Base-by-base conservation (phyloP, 1,284 basidiomycete species). In the Salmacisia buchloeana region DNA sequence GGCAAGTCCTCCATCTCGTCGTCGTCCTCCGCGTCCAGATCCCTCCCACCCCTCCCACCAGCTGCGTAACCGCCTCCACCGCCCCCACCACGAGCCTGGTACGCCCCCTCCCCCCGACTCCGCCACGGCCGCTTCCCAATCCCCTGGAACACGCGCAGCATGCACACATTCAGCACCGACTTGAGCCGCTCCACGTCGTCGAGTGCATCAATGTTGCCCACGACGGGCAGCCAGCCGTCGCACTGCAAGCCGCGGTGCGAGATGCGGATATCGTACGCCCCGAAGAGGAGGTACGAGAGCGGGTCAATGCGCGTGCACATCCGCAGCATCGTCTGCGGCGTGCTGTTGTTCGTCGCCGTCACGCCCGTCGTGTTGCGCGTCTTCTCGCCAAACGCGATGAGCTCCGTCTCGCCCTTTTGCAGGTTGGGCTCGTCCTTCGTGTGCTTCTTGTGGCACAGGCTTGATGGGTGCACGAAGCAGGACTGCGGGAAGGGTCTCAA, bases 121-220 rank as follows among this genome's bases (percentile, higher is more conserved):
- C 31, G 2, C 27, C 21, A 27, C 13, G 39, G 57, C 13, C 58
- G 33, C 59, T 74, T 71, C 9, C 72, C 74, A 45, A 78, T 74
- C 6, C 93, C 92, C 74, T 97, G 90, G 72, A 93, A 97, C 1
- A 96, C 91, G 46, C 94, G 86, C 59, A 94, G 83, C 87, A 97
- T 88, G 76, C 89, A 92, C 2, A 84, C 83, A 74, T 96, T 91
- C 83, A 96, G 86, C 70, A 90, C 83, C 31, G 82, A 83, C 81
- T 94, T 93, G 72, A 97, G 83, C n/a, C 87, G 85, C 75, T 90
- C 88, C 25, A 96, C 82, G 71, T 92, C 88, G 78, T 94, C 91
- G 68, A 97, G 82, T 4, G 87, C 86, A 71, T 89, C 86, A 64
- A 88, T 79, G 58, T 76, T 74, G 46, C 93, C 93, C 29, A 87